A percentile compares a stretch with the other conserved stretches of the same genome.
These are phyloP conservation scores for Globisporangium paddicum DNA, from an alignment of 352 stramenopile species.

Conservation along the genomic window DNA sequence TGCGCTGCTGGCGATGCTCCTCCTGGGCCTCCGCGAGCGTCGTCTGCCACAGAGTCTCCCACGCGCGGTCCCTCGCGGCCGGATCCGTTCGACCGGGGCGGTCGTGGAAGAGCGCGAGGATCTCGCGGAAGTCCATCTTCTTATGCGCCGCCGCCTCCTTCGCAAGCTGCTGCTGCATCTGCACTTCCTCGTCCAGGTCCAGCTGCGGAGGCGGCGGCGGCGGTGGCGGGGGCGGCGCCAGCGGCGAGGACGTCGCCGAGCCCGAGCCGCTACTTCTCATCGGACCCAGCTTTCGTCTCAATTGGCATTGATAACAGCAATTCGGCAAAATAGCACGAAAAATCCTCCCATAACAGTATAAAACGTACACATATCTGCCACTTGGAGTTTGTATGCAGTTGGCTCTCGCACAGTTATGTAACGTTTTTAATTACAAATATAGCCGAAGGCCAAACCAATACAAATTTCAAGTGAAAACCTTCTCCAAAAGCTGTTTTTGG, in stretches of 20 bases:
- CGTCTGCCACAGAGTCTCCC: slow-evolving; percentile 40
- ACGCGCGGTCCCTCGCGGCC: slow-evolving; percentile 18
- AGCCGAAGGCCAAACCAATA: no score
- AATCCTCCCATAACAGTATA: no score
- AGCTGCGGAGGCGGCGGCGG: slow-evolving; percentile 30
- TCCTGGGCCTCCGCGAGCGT: slow-evolving; percentile 60
- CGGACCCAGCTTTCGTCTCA: no score
- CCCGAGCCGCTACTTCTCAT: slow-evolving; percentile 9
- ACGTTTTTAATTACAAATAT: no score
- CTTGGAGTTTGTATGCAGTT: no score
- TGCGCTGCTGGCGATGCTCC: slow-evolving; percentile 39
- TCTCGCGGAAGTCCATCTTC: slow-evolving; percentile 64
- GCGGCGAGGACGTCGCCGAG: slow-evolving; percentile 22
- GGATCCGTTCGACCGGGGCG: slow-evolving; percentile 13
- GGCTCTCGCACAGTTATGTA: no score
- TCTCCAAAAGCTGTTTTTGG: no score
- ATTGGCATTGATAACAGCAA: no score
- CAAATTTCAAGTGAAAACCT: no score
- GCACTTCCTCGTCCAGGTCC: slow-evolving; percentile 23
- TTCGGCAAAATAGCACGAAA: no score
- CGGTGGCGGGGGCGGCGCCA: slow-evolving; percentile 29
- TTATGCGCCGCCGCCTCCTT: slow-evolving; percentile 19
- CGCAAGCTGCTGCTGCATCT: slow-evolving; percentile 3
- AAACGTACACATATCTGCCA: no score
- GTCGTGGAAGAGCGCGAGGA: slow-evolving; percentile 58